Conservation (phyloP, 1,284 basidiomycete species). For the Vanrija sp. region DNA sequence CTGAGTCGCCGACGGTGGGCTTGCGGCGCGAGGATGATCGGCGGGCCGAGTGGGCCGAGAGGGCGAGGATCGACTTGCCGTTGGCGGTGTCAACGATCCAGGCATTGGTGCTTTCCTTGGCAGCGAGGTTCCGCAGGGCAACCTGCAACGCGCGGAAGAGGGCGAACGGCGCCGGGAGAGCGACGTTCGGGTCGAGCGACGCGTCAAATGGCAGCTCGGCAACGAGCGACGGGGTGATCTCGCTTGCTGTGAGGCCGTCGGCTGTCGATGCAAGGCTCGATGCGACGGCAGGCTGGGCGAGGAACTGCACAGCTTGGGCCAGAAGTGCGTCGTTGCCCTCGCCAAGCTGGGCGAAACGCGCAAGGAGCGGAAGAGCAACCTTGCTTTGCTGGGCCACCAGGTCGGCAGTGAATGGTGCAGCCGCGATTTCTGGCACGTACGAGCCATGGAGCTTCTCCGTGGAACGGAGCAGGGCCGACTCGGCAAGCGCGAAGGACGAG, state of each 20-base stretch:
- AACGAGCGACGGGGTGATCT: conserved; percentile 1
- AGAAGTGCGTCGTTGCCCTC: background rate
- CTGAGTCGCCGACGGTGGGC: conserved; percentile 25
- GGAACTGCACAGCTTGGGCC: conserved; percentile 4
- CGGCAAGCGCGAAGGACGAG: conserved; percentile 7
- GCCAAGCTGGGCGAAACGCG: background rate
- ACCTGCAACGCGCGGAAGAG: conserved; percentile 27
- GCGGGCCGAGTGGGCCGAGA: conserved; percentile 21
- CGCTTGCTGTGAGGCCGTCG: background rate
- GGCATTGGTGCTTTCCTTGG: conserved; percentile 12
- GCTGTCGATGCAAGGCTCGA: conserved; percentile 1
- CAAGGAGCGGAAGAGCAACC: background rate
- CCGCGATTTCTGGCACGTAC: background rate
- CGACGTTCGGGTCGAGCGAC: conserved; percentile 32
- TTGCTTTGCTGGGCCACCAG: conserved; percentile 13
- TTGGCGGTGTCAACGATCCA: conserved; percentile 27
- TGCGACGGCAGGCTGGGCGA: conserved; percentile 4
- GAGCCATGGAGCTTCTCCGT: conserved; percentile 1
- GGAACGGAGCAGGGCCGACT: conserved; percentile 6
- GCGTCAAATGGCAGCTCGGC: conserved; percentile 28
- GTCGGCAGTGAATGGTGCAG: conserved; percentile 7
- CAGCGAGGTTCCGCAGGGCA: conserved; percentile 27
- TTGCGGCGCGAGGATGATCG: conserved; percentile 27
- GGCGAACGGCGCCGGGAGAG: background rate
- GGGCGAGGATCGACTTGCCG: conserved; percentile 30